Evolutionary conservation across 2,329 filamentous ascomycete species (phyloP).

Genomic region (Diplodia scrobiculata): DNA sequence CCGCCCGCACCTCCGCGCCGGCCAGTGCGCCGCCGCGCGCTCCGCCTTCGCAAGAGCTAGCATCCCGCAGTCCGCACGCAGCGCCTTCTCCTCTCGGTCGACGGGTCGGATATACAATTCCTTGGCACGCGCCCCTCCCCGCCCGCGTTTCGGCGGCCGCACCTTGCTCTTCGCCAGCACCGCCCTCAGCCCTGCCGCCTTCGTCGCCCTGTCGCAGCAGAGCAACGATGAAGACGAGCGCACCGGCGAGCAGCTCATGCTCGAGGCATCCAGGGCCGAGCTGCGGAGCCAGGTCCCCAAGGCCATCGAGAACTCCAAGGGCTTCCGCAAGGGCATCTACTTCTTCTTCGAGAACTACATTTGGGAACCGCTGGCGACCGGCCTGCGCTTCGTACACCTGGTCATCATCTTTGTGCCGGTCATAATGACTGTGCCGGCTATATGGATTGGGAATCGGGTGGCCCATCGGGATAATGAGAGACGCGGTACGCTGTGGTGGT

Average conservation of each 20-base stretch:
- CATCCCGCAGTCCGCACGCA: not conserved
- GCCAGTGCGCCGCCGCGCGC: conserved; percentile 34
- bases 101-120: not conserved
- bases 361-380: conserved; percentile 83
- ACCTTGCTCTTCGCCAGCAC: conserved; percentile 18
- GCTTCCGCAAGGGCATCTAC: conserved; percentile 61
- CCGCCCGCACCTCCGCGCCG: conserved; percentile 46
- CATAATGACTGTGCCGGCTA: conserved; percentile 72
- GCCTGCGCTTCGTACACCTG: conserved; percentile 82
- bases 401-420: conserved; percentile 89
- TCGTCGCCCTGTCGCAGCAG: conserved; percentile 46
- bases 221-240: conserved; percentile 57
- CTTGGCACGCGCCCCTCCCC: conserved; percentile 28
- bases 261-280: conserved; percentile 77
- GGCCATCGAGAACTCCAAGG: conserved; percentile 61
- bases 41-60: conserved; percentile 29
- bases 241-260: conserved; percentile 83
- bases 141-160: not conserved
- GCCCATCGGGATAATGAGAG: conserved; percentile 71
- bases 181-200: conserved; percentile 59
- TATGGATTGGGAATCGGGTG: conserved; percentile 74
- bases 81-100: conserved; percentile 17
- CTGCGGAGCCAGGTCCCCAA: conserved; percentile 69
- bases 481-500: conserved; percentile 90
- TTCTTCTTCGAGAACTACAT: conserved; percentile 71